phyloP scores from a whole-genome alignment of 306 rosid genomes.

The Cercis canadensis region DNA sequence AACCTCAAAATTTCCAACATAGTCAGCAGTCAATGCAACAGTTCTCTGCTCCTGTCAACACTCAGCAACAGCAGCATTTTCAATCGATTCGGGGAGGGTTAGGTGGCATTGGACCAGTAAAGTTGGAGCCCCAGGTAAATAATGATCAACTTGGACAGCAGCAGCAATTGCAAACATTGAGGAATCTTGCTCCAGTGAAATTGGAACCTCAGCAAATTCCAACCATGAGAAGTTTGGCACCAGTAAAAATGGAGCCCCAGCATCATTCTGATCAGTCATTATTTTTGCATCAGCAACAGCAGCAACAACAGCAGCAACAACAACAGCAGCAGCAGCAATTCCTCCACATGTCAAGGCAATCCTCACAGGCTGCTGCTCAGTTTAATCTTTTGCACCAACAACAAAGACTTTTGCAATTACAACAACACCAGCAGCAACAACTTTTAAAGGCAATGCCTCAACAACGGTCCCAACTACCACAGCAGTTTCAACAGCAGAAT shows the following conservation, averaged over 20 bases:
- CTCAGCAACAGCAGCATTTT: conserved; percentile 81
- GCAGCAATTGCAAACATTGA: conserved; percentile 71
- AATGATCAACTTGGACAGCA: conserved; percentile 83
- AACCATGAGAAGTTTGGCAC: conserved; percentile 56
- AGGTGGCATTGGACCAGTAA: conserved; percentile 73
- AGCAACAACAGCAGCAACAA: conserved; percentile 55
- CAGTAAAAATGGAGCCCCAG: conserved; percentile 82
- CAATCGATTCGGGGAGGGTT: conserved; percentile 77
- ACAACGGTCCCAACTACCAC: conserved; percentile 81
- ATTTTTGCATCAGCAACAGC: conserved; percentile 75
- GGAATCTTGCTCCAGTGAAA: conserved; percentile 71
- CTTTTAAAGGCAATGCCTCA: conserved; percentile 86
- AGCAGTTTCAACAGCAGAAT: conserved; percentile 84
- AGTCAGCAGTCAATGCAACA: conserved; percentile 88
- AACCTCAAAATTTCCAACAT: conserved; percentile 79
- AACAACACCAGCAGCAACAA: conserved; percentile 90
- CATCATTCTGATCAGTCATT: conserved; percentile 72
- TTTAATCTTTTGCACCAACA: conserved; percentile 83
- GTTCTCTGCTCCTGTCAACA: conserved; percentile 69
- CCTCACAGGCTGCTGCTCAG: conserved; percentile 94
- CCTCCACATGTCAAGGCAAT: conserved; percentile 85
- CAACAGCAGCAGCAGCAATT: conserved; percentile 76
- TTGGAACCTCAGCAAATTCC: conserved; percentile 84
- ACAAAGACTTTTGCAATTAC: conserved; percentile 78
- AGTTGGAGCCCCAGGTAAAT: conserved; percentile 81